Evolutionary conservation across 2,329 filamentous ascomycete species (phyloP), one percentile per base, ranked within the genome.

Genomic region (Clonostachys solani): DNA sequence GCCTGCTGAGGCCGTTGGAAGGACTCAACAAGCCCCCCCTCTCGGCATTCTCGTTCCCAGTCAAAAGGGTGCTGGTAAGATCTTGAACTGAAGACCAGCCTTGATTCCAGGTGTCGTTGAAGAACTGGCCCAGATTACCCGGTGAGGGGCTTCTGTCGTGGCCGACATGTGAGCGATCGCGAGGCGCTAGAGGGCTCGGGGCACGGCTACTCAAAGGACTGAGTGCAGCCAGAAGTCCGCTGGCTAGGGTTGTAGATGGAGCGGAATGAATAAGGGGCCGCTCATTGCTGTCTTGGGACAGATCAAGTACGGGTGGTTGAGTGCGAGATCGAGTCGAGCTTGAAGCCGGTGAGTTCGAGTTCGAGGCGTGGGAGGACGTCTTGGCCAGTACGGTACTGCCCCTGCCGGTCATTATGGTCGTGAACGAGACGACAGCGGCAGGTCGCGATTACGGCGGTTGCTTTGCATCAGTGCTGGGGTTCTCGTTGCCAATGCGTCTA

Each of bases 61-160:
- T 58, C n/a, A 68, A 53, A 16, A 68, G 55, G 15, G 73, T 74
- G 3, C 74, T 68, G 6, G 78, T 76, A 45, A 82, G 68, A 36
- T 73, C 76, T 49, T 79, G 74, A 4, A 82, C 72, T 6, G 77
- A 78, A 4, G 73, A 67, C 78, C 78, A 82, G 56, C 71, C 74
- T 33, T 77, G 71, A 2, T 71, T 63, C 69, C 76, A 78, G 3
- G 77, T 73, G 42, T 75, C 71, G 46, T 73, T 75, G 10, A 80
- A 61, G 42, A 80, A 66, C 50, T 65, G 64, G 17, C 57, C 54
- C 40, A 70, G 44, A 40, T 66, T 64, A 29, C 69, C 66, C 43
- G 66, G 61, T 41, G 66, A 46, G 52, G 54, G 19, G 34, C 40
- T 17, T 38, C 36, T n/a, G 6, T 47, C 49, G 52, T 37, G 10